phyloP scores from a whole-genome alignment of 163 green algal genomes.

The Chlorella variabilis region DNA sequence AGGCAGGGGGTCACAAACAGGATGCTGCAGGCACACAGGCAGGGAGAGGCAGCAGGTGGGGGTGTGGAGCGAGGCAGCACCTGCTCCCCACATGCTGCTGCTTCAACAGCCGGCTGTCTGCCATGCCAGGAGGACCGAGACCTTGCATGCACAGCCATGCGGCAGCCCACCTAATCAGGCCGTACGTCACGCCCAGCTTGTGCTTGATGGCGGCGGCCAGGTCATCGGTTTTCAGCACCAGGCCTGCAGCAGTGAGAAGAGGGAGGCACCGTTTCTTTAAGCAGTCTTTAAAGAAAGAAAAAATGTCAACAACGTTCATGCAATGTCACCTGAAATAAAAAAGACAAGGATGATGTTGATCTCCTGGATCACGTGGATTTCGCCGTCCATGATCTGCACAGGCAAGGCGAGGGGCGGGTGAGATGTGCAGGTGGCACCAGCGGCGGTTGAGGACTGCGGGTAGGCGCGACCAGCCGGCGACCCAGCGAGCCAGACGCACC shows the following conservation, averaged over 20 bases:
- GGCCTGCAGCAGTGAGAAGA: too few species aligned
- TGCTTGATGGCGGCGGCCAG: background rate
- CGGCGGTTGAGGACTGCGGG: background rate
- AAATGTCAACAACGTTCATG: too few species aligned
- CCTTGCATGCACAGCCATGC: too few species aligned
- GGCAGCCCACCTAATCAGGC: conserved; percentile 8
- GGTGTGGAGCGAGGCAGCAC: too few species aligned
- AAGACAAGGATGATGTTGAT: conserved; percentile 30
- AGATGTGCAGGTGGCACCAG: too few species aligned
- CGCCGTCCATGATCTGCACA: conserved; percentile 12
- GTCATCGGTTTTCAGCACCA: conserved; percentile 26
- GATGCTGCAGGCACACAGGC: conserved; percentile 4
- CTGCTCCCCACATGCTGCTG: too few species aligned
- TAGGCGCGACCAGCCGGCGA: background rate
- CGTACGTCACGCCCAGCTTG: conserved; percentile 15
- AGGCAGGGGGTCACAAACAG: conserved; percentile 24
- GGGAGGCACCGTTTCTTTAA: too few species aligned
- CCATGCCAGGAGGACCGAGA: too few species aligned
- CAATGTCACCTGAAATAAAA: conserved; percentile 6
- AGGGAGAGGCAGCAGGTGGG: background rate
- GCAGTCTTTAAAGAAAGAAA: too few species aligned
- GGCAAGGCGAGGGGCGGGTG: too few species aligned
- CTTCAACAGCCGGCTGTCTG: too few species aligned
- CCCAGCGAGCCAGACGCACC: background rate
- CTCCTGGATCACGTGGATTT: conserved; percentile 16